Conservation (phyloP, 140 eudicot species). For the Erigeron philadelphicus region DNA sequence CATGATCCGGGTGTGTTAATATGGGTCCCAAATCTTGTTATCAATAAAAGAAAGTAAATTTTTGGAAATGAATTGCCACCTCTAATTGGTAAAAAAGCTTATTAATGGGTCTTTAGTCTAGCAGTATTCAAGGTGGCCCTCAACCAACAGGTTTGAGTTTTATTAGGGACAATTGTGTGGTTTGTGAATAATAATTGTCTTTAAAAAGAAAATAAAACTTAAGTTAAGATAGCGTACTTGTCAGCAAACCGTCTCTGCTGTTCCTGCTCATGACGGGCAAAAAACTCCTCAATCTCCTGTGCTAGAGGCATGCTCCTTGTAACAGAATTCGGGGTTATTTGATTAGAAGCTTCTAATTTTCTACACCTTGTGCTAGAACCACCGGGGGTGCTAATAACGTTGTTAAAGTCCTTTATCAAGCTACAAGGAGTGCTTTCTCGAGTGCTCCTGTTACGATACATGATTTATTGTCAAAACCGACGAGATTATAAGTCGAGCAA, state of each 20-base stretch:
- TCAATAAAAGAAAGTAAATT: too few relatives aligned
- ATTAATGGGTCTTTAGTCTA: too few relatives aligned
- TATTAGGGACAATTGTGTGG: too few relatives aligned
- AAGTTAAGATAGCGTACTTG: constrained; percentile 43
- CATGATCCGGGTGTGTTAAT: too few relatives aligned
- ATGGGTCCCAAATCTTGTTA: too few relatives aligned
- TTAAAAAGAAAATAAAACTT: background rate
- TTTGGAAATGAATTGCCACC: too few relatives aligned
- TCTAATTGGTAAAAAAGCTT: too few relatives aligned
- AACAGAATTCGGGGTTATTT: constrained; percentile 28
- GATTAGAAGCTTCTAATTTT: constrained; percentile 35
- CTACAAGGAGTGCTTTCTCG: constrained; percentile 93
- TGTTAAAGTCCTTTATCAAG: constrained; percentile 50
- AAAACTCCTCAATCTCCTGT: constrained; percentile 72
- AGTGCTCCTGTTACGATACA: constrained; percentile 52
- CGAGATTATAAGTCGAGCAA: background rate
- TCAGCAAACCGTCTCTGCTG: constrained; percentile 64
- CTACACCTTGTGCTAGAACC: constrained; percentile 56
- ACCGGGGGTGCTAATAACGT: constrained; percentile 47
- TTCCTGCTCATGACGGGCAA: constrained; percentile 55
- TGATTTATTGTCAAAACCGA: background rate
- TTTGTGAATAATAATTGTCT: too few relatives aligned
- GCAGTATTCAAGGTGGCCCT: too few relatives aligned
- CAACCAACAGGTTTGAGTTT: too few relatives aligned
- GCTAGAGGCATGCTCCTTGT: constrained; percentile 52